Base-by-base conservation (phyloP, 2,329 filamentous ascomycete species). In the Aspergillus sergii region DNA sequence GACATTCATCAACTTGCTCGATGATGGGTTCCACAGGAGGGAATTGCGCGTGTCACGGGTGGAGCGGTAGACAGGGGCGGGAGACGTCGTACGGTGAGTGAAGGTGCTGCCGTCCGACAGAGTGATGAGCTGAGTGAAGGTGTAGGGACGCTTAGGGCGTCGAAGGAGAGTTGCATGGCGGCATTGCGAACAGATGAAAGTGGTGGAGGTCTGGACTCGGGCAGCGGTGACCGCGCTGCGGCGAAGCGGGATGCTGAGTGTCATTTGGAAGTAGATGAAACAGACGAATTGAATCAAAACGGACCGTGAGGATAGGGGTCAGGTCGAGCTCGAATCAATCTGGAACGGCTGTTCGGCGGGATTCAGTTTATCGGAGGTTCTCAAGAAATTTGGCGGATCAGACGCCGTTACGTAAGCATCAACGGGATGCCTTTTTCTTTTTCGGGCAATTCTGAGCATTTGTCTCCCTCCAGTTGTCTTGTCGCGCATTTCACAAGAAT, bases 61-160 rank as follows among this genome's bases (percentile, higher is more conserved):
- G 58, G 81, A 84, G 68, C 83, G 82, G 79, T 89, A 88, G 63
- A 89, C 81, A 9, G 88, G 83, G 26, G 81, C 72, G 2, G 82
- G 82, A 7, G 82, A 83, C 54, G 81, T 83, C 48, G 82, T 84
- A 68, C 82, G 82, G 69, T 82, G 80, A 21, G 78, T 78, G 75
- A 82, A 98, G 64, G 94, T 91, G 73, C 88, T 91, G 71, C 95
- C 95, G 83, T 99, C 95, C 46, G 91, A 92, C 68, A 98, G 90
- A 59, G 93, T 94, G 69, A 99, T 85, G 64, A 99, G 87, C 81
- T 99, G 95, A n/a, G 94, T 97, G 84, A 97, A 98, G 70, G 90
- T 92, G 85, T 97, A 98, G 48, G 95, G 94, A 7, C 94, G 88
- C 74, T 93, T 91, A n/a, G 93, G 93, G 19, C 95, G 92, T 66